phyloP scores from a whole-genome alignment of 1,284 basidiomycete genomes.

The Fomitopsis betulina region DNA sequence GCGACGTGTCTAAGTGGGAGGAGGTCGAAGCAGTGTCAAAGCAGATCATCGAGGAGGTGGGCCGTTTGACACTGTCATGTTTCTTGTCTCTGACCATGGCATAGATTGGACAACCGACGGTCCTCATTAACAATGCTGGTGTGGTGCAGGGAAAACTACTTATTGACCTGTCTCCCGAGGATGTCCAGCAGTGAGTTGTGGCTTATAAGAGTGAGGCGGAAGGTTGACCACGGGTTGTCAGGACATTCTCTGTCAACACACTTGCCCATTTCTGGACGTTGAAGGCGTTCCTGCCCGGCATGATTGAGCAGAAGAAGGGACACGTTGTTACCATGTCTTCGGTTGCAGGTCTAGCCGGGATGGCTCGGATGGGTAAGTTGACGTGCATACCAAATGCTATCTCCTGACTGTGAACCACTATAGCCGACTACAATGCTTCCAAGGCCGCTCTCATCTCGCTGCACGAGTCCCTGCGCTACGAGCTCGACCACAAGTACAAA shows the following conservation, averaged over 20 bases:
- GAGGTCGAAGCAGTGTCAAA: conserved; percentile 72
- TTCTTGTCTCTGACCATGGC: neutral
- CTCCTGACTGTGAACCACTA: conserved; percentile 6
- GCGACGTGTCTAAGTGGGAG: conserved; percentile 86
- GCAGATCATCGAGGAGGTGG: conserved; percentile 71
- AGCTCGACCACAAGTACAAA: conserved; percentile 80
- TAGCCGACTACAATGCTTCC: conserved; percentile 85
- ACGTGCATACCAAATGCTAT: neutral
- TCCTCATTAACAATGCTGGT: conserved; percentile 96
- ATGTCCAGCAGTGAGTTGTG: conserved; percentile 70
- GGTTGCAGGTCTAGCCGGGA: conserved; percentile 70
- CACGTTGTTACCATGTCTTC: conserved; percentile 90
- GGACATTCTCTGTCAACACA: conserved; percentile 88
- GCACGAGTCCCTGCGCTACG: conserved; percentile 78
- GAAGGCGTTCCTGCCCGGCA: conserved; percentile 89
- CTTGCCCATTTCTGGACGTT: conserved; percentile 88
- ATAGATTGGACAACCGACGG: conserved; percentile 83
- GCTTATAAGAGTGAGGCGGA: neutral
- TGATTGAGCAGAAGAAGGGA: conserved; percentile 74
- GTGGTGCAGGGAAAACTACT: conserved; percentile 87
- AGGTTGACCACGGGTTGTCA: conserved; percentile 28
- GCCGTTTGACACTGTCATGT: conserved; percentile 5
- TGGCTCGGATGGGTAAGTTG: conserved; percentile 77
- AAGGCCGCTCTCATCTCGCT: conserved; percentile 80
- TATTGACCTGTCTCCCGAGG: conserved; percentile 72